Base-by-base conservation (phyloP, 1,139 yeast species). In the Candida pseudoviswanathii region DNA sequence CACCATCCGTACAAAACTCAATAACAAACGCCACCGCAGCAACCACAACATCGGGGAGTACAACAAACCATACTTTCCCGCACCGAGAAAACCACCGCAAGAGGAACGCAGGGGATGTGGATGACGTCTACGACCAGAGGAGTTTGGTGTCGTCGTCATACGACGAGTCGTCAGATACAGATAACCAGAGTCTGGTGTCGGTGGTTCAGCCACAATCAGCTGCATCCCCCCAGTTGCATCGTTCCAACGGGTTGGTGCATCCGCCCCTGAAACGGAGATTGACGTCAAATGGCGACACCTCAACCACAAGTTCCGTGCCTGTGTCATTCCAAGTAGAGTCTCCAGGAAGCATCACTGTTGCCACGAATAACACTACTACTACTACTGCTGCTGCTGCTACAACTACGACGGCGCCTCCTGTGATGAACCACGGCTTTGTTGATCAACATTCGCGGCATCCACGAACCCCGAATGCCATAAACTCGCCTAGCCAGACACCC, bases 181-280 rank as follows among this genome's bases (percentile, higher is more conserved):
- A 75, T 37, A 58, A 61, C 33, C 63, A 60, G 51, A 58, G 67
- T 45, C 67, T 63, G 49, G 53, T 61, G 6, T 63, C 70, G 9
- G 16, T 25, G 6, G 16, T 5, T 37, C 41, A 37, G 4, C 24
- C 41, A 37, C 27, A 25, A 37, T 5, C 22, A 33, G 3, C 37
- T 46, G 50, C 33, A 27, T 27, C 30, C 7, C 26, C 34, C 8
- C 43, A 40, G 4, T 30, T 41, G 5, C 40, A 52, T 10, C 51
- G 66, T 40, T 61, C 59, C 46, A 59, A 59, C 41, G 60, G 66
- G 6, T 31, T 48, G 8, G 39, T 39, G 2, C 52, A 60, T 33
- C 79, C 73, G 51, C 78, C 78, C 5, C 73, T 78, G 1, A 75
- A 75, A 46, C 62, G 78, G 51, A 63, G 80, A 44, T 52, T 73